Conservation (phyloP, 768 basidiomycete genomes). For the Collybia sordida region DNA sequence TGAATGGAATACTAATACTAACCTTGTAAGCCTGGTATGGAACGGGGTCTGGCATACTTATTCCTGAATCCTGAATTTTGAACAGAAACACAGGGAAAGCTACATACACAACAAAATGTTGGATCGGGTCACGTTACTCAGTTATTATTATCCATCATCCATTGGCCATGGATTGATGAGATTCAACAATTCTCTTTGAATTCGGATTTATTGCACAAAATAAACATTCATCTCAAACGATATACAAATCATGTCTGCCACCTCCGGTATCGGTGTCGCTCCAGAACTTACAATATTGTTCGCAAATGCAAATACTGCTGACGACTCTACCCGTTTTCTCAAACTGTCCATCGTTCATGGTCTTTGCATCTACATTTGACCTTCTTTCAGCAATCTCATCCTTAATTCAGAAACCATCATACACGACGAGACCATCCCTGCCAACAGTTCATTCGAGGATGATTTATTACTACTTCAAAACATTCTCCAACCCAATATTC, state of each 20-base stretch:
- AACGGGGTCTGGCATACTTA: conserved; percentile 29
- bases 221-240: conserved; percentile 6
- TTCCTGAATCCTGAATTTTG: no score
- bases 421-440: conserved; percentile 49
- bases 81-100: no score
- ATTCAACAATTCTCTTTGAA: no score
- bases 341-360: conserved; percentile 78
- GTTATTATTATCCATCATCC: no score
- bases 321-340: conserved; percentile 63
- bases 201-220: no score
- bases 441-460: conserved; percentile 51
- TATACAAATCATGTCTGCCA: conserved; percentile 58
- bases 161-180: no score
- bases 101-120: no score
- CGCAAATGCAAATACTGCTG: conserved; percentile 52
- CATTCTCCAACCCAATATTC: conserved; percentile 52
- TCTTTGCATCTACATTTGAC: conserved; percentile 29
- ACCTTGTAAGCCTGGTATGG: conserved; percentile 57
- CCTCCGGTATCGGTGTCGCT: conserved; percentile 69
- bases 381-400: conserved; percentile 12
- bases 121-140: no score
- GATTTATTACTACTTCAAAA: conserved; percentile 62
- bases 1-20: conserved; percentile 11
- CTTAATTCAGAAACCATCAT: conserved; percentile 62
- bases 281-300: conserved; percentile 57